Base-by-base conservation (phyloP, 805 yeast species). In the Candida berthetii region DNA sequence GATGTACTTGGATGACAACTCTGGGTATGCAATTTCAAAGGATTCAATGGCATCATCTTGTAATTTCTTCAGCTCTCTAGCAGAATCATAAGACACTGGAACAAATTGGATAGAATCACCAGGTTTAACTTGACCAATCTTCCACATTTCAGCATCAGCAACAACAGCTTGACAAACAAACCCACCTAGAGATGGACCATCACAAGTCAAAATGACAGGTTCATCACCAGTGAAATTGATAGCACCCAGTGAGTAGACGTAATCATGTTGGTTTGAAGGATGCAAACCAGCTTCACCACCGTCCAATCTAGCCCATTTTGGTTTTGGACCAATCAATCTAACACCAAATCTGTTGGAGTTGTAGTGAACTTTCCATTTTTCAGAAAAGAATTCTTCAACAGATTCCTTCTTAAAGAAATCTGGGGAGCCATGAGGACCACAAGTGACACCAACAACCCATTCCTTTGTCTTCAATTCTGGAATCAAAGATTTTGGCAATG, bases 201-300 rank as follows among this genome's bases (percentile, higher is more conserved):
- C 99, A 59, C 97, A 87, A 3, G 98, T 88, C 62, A 91, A 73
- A 48, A 91, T 89, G 28, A 91, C 99, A 1, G 98, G 98, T 64
- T 91, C 98, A 65, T 93, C 98, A 65, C 99, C 99, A 29, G 98
- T 93, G 62, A 93, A 93, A 65, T 93, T 93, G 62, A 91, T 83
- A 24, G 99, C 98, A 54, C 99, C 98, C 40, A 89, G 68, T 1
- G 98, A 88, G 62, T 91, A 91, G 40, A 91, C 98, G 58, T 91
- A 93, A 68, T 91, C 99, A 60, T 91, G 98, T 35, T 96, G 90
- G 65, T 91, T 91, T n/a, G 97, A 89, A 38, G 99, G 99, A 68
- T 91, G 99, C 57, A 91, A 72, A 43, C 99, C 99, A 44, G 93
- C 99, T 55, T 89, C 96, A 46, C 98, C 99, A 66, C 98, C 99